phyloP scores from a whole-genome alignment of 495 filamentous ascomycete species.

The Hyaloscypha hepaticicola region DNA sequence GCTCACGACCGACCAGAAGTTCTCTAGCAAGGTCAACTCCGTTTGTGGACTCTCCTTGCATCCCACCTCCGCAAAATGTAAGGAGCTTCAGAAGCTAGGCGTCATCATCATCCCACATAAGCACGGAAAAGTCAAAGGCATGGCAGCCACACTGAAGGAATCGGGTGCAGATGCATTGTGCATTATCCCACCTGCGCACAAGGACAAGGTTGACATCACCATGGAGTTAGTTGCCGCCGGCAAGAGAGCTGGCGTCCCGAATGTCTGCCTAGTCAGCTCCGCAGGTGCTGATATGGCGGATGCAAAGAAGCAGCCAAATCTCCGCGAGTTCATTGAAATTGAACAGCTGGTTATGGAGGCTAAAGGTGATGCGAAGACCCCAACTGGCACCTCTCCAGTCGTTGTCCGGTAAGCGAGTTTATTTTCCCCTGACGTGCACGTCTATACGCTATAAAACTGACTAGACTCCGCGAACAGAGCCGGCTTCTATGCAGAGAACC shows the following conservation, averaged over 20 bases:
- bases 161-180: conserved; percentile 52
- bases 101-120: conserved; percentile 47
- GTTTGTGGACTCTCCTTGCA: conserved; percentile 46
- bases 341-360: conserved; percentile 44
- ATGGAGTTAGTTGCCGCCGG: conserved; percentile 49
- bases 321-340: conserved; percentile 56
- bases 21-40: conserved; percentile 41
- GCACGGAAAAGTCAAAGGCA: conserved; percentile 41
- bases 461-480: conserved; percentile 31
- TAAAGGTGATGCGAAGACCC: conserved; percentile 45
- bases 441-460: too few species aligned
- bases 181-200: conserved; percentile 50
- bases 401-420: conserved; percentile 48
- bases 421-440: not conserved
- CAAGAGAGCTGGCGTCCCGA: conserved; percentile 49
- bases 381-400: conserved; percentile 46
- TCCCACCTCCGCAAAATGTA: conserved; percentile 46
- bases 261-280: conserved; percentile 52
- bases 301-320: conserved; percentile 46
- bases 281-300: conserved; percentile 57
- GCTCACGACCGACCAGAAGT: conserved; percentile 46
- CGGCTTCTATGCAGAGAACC: conserved; percentile 58
- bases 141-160: conserved; percentile 41
- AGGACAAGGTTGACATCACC: conserved; percentile 48
- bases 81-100: conserved; percentile 54